Conservation (phyloP, 768 basidiomycete species). For the Termitomyces titanicus region DNA sequence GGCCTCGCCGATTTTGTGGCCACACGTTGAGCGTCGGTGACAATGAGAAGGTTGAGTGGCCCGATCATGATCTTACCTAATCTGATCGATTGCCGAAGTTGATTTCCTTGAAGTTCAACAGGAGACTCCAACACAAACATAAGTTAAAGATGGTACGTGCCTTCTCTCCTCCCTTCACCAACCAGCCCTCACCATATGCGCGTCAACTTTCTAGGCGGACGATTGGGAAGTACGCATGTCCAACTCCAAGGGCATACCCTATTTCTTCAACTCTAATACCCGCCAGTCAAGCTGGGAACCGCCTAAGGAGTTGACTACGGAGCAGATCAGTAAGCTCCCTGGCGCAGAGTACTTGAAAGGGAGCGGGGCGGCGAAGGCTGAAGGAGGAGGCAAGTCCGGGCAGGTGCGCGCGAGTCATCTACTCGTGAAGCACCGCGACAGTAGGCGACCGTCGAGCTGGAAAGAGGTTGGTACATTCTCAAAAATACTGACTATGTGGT, state of each 20-base stretch:
- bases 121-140: not conserved
- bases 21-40: too few relatives aligned
- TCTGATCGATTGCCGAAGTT: not conserved
- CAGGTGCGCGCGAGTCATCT: conserved; percentile 94
- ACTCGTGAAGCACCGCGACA: conserved; percentile 85
- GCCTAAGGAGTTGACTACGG: conserved; percentile 57
- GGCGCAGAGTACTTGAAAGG: conserved; percentile 52
- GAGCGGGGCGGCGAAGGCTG: not conserved
- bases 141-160: not conserved
- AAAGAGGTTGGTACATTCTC: conserved; percentile 58
- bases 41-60: too few relatives aligned
- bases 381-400: conserved; percentile 26
- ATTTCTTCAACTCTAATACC: conserved; percentile 81
- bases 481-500: not conserved
- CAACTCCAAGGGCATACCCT: conserved; percentile 69
- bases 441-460: conserved; percentile 79
- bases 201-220: not conserved
- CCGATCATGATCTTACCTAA: conserved; percentile 1
- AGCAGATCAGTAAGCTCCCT: conserved; percentile 59
- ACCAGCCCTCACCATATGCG: not conserved
- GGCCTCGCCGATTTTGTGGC: too few relatives aligned
- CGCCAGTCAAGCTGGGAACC: conserved; percentile 77
- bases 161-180: not conserved
- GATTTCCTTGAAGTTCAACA: not conserved
- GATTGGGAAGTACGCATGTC: conserved; percentile 89